These are phyloP conservation scores for Mangifera indica DNA, from an alignment of 345 rosid genomes.

Conservation along the genomic window DNA sequence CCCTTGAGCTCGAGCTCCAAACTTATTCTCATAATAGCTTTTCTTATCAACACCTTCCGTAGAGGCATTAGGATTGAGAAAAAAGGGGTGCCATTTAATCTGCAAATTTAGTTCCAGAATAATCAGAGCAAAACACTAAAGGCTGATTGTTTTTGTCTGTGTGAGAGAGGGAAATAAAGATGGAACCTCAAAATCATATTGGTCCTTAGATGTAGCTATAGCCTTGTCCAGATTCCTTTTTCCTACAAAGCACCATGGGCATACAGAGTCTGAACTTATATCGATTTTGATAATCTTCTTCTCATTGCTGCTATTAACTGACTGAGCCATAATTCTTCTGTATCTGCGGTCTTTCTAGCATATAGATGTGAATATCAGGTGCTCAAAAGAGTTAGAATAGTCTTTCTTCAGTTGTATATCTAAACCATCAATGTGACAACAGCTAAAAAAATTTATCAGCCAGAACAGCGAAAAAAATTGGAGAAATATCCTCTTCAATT, in stretches of 20 bases:
- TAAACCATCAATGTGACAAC: neutral
- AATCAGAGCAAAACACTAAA: constrained; percentile 9
- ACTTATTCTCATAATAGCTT: constrained; percentile 58
- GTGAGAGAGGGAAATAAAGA: constrained; percentile 15
- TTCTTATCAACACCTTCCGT: constrained; percentile 81
- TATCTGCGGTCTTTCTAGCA: constrained; percentile 28
- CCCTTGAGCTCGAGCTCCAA: constrained; percentile 55
- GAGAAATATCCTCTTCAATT: neutral
- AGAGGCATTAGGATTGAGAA: constrained; percentile 81
- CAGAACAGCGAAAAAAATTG: neutral
- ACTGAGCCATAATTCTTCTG: constrained; percentile 49
- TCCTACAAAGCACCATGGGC: constrained; percentile 88
- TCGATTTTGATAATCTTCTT: constrained; percentile 66
- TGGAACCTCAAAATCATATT: constrained; percentile 65
- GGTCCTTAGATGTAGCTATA: constrained; percentile 57
- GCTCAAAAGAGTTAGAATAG: neutral
- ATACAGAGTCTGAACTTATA: constrained; percentile 77
- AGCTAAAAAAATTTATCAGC: neutral
- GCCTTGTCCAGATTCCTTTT: constrained; percentile 83
- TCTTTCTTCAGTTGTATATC: neutral
- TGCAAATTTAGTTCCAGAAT: constrained; percentile 26
- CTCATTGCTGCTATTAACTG: constrained; percentile 35
- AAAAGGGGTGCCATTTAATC: constrained; percentile 87
- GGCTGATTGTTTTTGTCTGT: neutral
- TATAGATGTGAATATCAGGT: constrained; percentile 16